Evolutionary conservation across 1,139 yeast genomes (phyloP).

Genomic region (Scheffersomyces titani): DNA sequence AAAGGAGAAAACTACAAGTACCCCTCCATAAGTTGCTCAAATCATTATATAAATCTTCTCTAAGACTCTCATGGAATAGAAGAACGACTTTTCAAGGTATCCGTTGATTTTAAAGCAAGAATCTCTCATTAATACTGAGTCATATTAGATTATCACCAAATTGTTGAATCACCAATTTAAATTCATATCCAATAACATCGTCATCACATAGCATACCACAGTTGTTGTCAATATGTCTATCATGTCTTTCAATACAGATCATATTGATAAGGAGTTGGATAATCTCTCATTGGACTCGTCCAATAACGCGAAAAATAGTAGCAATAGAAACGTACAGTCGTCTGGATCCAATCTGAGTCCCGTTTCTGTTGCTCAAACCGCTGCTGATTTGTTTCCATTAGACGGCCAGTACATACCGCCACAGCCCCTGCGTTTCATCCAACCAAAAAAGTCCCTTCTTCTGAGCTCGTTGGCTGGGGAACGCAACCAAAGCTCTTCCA

Average conservation of each 20-base stretch:
- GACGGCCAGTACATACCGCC: not conserved
- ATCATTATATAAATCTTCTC: no score
- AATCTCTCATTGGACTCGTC: constrained; percentile 8
- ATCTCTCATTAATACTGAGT: not conserved
- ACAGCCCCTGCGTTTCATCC: not conserved
- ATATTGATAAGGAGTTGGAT: constrained; percentile 20
- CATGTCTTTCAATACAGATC: constrained; percentile 13
- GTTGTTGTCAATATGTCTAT: not conserved
- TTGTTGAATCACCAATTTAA: not conserved
- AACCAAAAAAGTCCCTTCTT: constrained; percentile 24
- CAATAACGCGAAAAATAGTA: not conserved
- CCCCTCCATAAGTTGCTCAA: not conserved
- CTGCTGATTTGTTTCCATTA: not conserved
- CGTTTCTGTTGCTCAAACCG: not conserved
- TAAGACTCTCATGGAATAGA: not conserved
- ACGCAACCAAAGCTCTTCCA: not conserved
- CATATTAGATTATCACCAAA: not conserved
- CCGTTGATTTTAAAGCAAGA: not conserved
- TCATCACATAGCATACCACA: not conserved
- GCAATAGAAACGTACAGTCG: not conserved
- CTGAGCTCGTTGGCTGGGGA: constrained; percentile 29
- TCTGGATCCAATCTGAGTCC: not conserved
- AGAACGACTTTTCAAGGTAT: not conserved
- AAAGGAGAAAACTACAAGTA: not conserved
- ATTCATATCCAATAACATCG: not conserved